A percentile compares a stretch with the other conserved stretches of the same genome.
phyloP scores from a whole-genome alignment of 1,284 basidiomycete species.

The Ganoderma leucocontextum region DNA sequence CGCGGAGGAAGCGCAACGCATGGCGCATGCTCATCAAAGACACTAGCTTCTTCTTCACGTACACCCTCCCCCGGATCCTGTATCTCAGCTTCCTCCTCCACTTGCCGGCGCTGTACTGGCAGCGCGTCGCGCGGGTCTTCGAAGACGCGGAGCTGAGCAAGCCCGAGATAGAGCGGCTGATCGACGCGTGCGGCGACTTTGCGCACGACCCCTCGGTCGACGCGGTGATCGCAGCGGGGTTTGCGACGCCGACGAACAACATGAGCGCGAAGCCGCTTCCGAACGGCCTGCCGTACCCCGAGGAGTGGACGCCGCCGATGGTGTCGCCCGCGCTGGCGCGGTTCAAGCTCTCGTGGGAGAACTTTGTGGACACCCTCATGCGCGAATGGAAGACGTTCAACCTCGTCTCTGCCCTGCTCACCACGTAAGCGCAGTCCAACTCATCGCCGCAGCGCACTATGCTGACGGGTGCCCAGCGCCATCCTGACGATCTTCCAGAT shows the following conservation, averaged over 20 bases:
- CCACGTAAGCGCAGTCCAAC: slow-evolving; percentile 58
- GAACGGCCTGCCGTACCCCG: slow-evolving; percentile 59
- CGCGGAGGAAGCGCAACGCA: slow-evolving; percentile 12
- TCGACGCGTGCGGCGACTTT: slow-evolving; percentile 51
- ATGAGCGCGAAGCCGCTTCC: slow-evolving; percentile 23
- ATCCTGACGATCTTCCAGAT: slow-evolving; percentile 81
- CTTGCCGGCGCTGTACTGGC: slow-evolving; percentile 77
- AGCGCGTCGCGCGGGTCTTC: slow-evolving; percentile 74
- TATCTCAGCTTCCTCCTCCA: slow-evolving; percentile 74
- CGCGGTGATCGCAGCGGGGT: slow-evolving; percentile 28
- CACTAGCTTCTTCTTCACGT: slow-evolving; percentile 47
- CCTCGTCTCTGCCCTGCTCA: slow-evolving; percentile 73
- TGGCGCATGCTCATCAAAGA: slow-evolving; percentile 27
- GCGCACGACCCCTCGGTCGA: slow-evolving; percentile 26
- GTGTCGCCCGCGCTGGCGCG: slow-evolving; percentile 67
- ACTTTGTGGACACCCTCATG: slow-evolving; percentile 72
- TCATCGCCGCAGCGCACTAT: background rate
- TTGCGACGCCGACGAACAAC: slow-evolving; percentile 20
- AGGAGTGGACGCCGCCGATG: slow-evolving; percentile 65
- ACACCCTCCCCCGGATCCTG: slow-evolving; percentile 64
- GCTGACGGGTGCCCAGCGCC: slow-evolving; percentile 53
- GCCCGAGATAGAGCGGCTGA: slow-evolving; percentile 75
- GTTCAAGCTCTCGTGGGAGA: slow-evolving; percentile 79
- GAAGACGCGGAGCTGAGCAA: slow-evolving; percentile 78
- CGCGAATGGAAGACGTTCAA: slow-evolving; percentile 84